Percentiles rank a stretch among this genome's conserved stretches.
phyloP scores from a whole-genome alignment of 2,329 filamentous ascomycete genomes.

The Curvularia spicifera region DNA sequence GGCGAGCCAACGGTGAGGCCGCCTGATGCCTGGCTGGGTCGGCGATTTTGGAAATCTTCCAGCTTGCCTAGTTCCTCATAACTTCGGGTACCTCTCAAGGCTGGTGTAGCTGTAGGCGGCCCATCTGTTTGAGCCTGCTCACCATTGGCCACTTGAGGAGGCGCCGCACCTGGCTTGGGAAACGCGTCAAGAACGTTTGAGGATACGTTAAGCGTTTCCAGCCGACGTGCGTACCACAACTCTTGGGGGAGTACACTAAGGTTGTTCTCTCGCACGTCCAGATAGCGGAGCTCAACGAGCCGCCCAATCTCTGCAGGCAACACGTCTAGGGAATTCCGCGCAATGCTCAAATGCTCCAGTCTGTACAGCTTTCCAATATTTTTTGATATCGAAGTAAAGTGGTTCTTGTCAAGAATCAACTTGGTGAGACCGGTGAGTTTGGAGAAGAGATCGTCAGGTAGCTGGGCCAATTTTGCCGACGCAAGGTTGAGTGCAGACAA shows the following conservation, averaged over 20 bases:
- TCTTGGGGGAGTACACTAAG: constrained; percentile 86
- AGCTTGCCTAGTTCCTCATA: constrained; percentile 76
- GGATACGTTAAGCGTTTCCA: constrained; percentile 92
- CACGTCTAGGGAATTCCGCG: constrained; percentile 84
- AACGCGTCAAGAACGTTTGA: constrained; percentile 92
- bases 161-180: constrained; percentile 79
- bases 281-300: constrained; percentile 78
- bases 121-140: constrained; percentile 43
- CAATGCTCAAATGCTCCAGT: constrained; percentile 91
- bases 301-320: constrained; percentile 89
- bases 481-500: constrained; percentile 88
- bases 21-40: constrained; percentile 84
- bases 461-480: constrained; percentile 86
- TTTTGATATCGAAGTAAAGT: constrained; percentile 86
- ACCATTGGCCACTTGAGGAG: constrained; percentile 56
- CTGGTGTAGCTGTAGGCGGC: constrained; percentile 53
- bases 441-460: constrained; percentile 84
- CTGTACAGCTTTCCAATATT: constrained; percentile 83
- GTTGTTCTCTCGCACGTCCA: constrained; percentile 94
- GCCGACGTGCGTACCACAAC: constrained; percentile 90
- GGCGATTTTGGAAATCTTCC: constrained; percentile 68
- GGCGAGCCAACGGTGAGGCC: constrained; percentile 75
- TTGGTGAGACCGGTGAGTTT: constrained; percentile 87
- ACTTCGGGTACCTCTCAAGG: constrained; percentile 64
- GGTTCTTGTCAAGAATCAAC: constrained; percentile 90